Conservation (phyloP, 2,329 filamentous ascomycete species). For the Teratosphaeria gauchensis region DNA sequence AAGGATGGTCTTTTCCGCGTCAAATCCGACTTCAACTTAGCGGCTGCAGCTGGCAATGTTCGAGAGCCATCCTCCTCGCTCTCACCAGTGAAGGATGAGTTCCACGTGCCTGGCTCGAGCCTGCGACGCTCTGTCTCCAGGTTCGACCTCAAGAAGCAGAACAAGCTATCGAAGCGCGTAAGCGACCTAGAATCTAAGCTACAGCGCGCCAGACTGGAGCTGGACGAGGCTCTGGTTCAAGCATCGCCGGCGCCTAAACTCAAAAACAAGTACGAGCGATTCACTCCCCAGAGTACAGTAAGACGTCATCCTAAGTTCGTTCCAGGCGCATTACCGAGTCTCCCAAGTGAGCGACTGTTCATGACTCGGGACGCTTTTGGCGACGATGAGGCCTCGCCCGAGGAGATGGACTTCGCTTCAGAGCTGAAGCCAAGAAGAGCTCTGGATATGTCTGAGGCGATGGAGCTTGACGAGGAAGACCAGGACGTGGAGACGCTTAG, state of each 20-base stretch:
- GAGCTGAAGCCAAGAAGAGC: constrained; percentile 5
- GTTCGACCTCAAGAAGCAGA: constrained; percentile 48
- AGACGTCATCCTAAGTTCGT: constrained; percentile 22
- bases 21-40: constrained; percentile 23
- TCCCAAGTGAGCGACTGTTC: constrained; percentile 31
- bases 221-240: constrained; percentile 40
- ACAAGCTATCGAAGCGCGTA: constrained; percentile 49
- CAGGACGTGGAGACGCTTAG: constrained; percentile 11
- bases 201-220: constrained; percentile 44
- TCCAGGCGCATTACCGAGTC: constrained; percentile 26
- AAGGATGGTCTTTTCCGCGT: constrained; percentile 24
- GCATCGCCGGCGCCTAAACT: constrained; percentile 30
- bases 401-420: neutral
- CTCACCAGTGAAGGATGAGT: constrained; percentile 22
- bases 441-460: constrained; percentile 11
- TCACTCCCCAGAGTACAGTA: constrained; percentile 23
- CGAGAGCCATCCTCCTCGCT: constrained; percentile 29
- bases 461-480: constrained; percentile 11
- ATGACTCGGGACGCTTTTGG: constrained; percentile 4
- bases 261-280: constrained; percentile 26
- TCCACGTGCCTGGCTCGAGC: constrained; percentile 6
- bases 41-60: constrained; percentile 10
- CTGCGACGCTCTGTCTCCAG: constrained; percentile 43
- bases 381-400: constrained; percentile 5
- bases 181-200: constrained; percentile 52